Conservation (phyloP, 768 basidiomycete species). For the Pholiota conissans region DNA sequence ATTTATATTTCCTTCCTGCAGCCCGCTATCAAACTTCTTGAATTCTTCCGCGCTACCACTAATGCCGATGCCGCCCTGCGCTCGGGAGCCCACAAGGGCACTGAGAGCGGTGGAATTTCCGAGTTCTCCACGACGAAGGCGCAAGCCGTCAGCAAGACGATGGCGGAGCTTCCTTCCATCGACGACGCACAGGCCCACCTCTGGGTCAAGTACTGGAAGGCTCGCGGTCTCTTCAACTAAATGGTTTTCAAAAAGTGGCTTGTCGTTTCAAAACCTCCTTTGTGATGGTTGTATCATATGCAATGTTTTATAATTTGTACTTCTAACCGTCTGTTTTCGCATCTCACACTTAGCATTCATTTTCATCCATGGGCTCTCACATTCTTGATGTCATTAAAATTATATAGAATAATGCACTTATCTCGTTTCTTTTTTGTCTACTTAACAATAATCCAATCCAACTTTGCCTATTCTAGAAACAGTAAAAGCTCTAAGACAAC, state of each 20-base stretch:
- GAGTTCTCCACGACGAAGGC: conserved; percentile 1
- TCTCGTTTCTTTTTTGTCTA: too few relatives aligned
- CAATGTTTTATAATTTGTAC: too few relatives aligned
- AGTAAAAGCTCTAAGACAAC: too few relatives aligned
- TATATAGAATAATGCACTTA: too few relatives aligned
- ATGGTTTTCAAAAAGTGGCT: neutral
- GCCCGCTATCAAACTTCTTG: conserved; percentile 35
- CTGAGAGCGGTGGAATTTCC: conserved; percentile 1
- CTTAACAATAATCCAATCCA: too few relatives aligned
- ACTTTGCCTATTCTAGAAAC: too few relatives aligned
- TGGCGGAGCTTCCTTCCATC: conserved; percentile 3
- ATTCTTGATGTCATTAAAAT: too few relatives aligned
- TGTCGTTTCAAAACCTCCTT: neutral
- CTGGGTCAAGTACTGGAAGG: conserved; percentile 1
- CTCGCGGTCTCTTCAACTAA: neutral
- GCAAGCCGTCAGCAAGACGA: conserved; percentile 1
- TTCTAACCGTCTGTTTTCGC: too few relatives aligned
- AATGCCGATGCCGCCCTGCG: neutral
- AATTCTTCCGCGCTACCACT: conserved; percentile 24
- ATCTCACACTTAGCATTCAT: too few relatives aligned
- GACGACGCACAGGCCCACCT: neutral
- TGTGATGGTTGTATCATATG: too few relatives aligned
- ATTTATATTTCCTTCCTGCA: conserved; percentile 7
- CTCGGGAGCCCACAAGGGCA: neutral
- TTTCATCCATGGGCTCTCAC: too few relatives aligned